Evolutionary conservation across 192 early-diverging fungal species (phyloP).

Genomic region (Helicostylum pulchrum): DNA sequence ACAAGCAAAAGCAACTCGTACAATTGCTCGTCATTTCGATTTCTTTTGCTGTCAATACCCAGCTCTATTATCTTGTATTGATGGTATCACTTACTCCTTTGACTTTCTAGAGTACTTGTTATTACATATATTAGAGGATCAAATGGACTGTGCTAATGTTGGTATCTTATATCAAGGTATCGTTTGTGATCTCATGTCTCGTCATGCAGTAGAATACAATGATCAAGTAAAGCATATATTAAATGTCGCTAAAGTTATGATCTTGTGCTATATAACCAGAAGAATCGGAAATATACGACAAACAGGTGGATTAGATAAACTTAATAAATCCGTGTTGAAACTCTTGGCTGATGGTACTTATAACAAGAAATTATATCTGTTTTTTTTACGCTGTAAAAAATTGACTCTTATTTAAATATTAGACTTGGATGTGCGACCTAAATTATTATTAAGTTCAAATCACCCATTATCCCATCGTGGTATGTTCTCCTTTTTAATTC

Average conservation of each 20-base stretch:
- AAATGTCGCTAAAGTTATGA: conserved; percentile 9
- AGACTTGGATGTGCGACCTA: conserved; percentile 9
- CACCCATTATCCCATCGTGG: conserved; percentile 12
- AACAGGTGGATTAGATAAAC: conserved; percentile 15
- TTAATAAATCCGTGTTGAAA: conserved; percentile 3
- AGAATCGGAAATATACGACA: conserved; percentile 11
- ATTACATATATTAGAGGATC: conserved; percentile 19
- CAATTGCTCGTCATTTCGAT: conserved; percentile 25
- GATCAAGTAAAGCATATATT: conserved; percentile 14
- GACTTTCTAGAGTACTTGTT: conserved; percentile 31
- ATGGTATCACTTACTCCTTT: conserved; percentile 30
- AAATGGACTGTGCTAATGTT: conserved; percentile 26
- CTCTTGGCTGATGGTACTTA: conserved; percentile 8
- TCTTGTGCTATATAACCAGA: conserved; percentile 1
- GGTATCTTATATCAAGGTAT: conserved; percentile 24
- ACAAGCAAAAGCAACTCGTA: conserved; percentile 17
- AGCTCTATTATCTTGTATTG: conserved; percentile 30
- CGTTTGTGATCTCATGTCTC: conserved; percentile 20
- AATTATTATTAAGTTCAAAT: conserved; percentile 7
- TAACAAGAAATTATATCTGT: too few species aligned
- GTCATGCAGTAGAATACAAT: conserved; percentile 20
- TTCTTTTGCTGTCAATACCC: conserved; percentile 33
- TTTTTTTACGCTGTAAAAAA: background rate
- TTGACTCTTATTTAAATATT: background rate
- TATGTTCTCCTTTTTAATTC: conserved; percentile 5